Evolutionary conservation across 2,329 filamentous ascomycete species (phyloP).

Genomic region (Colletotrichum sp.): DNA sequence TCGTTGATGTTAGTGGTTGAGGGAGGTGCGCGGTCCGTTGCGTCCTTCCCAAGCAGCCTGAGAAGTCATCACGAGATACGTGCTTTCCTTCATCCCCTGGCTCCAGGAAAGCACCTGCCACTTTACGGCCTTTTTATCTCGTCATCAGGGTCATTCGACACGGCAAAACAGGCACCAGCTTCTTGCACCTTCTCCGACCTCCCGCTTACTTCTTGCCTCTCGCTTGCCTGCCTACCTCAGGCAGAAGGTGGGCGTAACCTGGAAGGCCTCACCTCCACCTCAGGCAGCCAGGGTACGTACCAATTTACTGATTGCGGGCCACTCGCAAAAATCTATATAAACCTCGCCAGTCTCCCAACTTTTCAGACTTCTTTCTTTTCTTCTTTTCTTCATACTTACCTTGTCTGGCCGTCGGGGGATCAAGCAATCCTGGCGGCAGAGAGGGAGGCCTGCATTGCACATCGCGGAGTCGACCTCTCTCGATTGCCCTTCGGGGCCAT

Average conservation of each 20-base stretch:
- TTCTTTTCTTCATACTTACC: slow-evolving; percentile 53
- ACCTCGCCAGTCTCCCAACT: background rate
- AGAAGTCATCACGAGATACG: background rate
- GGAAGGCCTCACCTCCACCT: background rate
- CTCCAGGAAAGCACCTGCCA: background rate
- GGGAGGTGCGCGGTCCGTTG: background rate
- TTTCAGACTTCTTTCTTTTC: background rate
- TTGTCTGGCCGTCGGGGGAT: slow-evolving; percentile 47
- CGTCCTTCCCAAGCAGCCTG: background rate
- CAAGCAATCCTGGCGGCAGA: slow-evolving; percentile 46
- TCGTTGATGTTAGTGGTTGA: background rate
- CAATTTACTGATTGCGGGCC: background rate
- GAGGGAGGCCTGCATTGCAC: slow-evolving; percentile 58
- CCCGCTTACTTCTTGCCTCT: background rate
- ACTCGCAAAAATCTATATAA: slow-evolving; percentile 34
- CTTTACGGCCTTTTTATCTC: background rate
- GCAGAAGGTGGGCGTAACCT: background rate
- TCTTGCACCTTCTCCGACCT: background rate
- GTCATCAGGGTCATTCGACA: background rate
- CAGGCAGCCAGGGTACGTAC: slow-evolving; percentile 1
- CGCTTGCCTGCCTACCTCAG: background rate
- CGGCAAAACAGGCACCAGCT: background rate
- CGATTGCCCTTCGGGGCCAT: slow-evolving; percentile 23
- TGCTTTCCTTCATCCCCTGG: background rate
- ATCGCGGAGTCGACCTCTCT: slow-evolving; percentile 30